Conservation (phyloP, 495 filamentous ascomycete species). For the Trichoderma orchidacearum region DNA sequence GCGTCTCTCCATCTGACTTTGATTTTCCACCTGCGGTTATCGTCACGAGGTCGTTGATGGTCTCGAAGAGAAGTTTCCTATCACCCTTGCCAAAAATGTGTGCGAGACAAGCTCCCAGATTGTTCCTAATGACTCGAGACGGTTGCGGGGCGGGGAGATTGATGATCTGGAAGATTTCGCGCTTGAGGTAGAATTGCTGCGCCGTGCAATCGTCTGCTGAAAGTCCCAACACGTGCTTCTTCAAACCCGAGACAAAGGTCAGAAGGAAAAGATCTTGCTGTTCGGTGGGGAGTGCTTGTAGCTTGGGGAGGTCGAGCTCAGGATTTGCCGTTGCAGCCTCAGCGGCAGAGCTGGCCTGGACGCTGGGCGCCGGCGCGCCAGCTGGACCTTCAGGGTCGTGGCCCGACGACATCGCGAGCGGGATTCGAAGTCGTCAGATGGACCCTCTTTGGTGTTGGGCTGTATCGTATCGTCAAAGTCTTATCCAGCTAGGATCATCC, state of each 20-base stretch:
- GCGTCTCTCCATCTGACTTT: slow-evolving; percentile 53
- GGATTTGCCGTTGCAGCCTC: slow-evolving; percentile 28
- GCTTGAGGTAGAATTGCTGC: slow-evolving; percentile 79
- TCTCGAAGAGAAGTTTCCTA: slow-evolving; percentile 83
- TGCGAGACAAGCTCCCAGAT: slow-evolving; percentile 70
- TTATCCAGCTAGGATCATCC: background rate
- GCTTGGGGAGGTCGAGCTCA: slow-evolving; percentile 75
- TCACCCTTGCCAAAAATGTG: slow-evolving; percentile 80
- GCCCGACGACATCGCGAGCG: slow-evolving; percentile 2
- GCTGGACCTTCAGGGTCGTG: background rate
- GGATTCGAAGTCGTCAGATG: background rate
- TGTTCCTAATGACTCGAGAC: slow-evolving; percentile 81
- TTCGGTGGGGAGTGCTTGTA: slow-evolving; percentile 81
- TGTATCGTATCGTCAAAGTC: background rate
- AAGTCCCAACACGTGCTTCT: slow-evolving; percentile 63
- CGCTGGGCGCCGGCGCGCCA: slow-evolving; percentile 6
- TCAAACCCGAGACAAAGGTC: slow-evolving; percentile 74
- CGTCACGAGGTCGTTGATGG: slow-evolving; percentile 72
- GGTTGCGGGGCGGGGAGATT: slow-evolving; percentile 73
- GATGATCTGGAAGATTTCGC: slow-evolving; percentile 81
- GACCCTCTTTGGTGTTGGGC: background rate
- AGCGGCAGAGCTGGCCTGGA: slow-evolving; percentile 15
- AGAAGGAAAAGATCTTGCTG: slow-evolving; percentile 92
- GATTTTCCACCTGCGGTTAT: slow-evolving; percentile 66
- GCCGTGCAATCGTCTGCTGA: slow-evolving; percentile 65